Conservation (phyloP, 2,329 filamentous ascomycete species). For the Hypomyces perniciosus region DNA sequence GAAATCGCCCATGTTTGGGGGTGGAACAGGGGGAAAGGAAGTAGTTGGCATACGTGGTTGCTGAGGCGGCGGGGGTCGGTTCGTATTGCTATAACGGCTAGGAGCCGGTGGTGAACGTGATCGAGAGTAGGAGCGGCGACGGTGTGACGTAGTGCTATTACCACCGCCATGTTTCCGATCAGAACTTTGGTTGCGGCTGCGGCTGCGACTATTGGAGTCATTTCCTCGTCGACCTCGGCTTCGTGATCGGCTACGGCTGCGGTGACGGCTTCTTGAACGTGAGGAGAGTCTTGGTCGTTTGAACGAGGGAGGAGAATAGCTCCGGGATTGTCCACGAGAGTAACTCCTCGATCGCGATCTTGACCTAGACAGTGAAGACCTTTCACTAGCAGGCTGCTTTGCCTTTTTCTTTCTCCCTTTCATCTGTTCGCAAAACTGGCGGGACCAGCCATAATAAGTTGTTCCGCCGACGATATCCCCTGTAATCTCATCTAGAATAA, state of each 20-base stretch:
- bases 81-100: background rate
- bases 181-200: conserved; percentile 21
- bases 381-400: conserved; percentile 23
- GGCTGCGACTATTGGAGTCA: conserved; percentile 21
- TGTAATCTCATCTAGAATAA: conserved; percentile 59
- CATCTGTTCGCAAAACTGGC: conserved; percentile 75
- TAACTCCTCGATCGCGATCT: conserved; percentile 25
- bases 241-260: conserved; percentile 20
- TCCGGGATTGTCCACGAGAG: conserved; percentile 25
- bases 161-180: background rate
- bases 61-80: conserved; percentile 17
- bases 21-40: conserved; percentile 8
- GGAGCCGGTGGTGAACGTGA: conserved; percentile 3
- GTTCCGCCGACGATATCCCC: conserved; percentile 60
- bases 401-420: conserved; percentile 45
- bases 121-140: conserved; percentile 8
- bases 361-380: conserved; percentile 30
- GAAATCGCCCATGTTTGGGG: conserved; percentile 20
- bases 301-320: conserved; percentile 24
- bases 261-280: conserved; percentile 20
- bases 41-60: conserved; percentile 16
- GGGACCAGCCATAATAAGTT: conserved; percentile 86
- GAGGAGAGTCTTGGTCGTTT: conserved; percentile 26
- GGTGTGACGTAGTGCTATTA: background rate
- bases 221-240: conserved; percentile 14